Evolutionary conservation across 2,329 filamentous ascomycete genomes (phyloP).

Genomic region (Gnomoniopsis smithogilvyi): DNA sequence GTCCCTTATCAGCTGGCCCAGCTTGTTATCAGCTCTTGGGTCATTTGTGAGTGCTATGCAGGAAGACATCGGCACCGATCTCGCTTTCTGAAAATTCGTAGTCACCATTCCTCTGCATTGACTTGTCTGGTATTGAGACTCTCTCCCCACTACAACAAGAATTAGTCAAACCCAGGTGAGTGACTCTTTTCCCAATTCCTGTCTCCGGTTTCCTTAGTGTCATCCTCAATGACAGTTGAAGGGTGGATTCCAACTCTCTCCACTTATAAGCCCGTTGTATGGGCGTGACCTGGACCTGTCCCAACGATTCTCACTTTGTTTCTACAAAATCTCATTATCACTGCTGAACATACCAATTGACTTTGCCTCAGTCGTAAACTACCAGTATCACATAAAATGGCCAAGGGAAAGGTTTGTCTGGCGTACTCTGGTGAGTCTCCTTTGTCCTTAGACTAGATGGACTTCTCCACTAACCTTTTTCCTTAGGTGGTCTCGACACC

Average conservation of each 20-base stretch:
- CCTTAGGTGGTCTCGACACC: slow-evolving; percentile 19
- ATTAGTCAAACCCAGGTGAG: background rate
- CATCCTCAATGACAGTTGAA: background rate
- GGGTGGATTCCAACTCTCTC: background rate
- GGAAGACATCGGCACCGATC: slow-evolving; percentile 11
- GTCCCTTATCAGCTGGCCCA: background rate
- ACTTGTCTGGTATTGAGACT: background rate
- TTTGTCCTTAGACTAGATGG: background rate
- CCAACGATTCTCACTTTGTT: background rate
- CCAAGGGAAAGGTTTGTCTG: slow-evolving; percentile 19
- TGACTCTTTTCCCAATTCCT: background rate
- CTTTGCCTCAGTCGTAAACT: background rate
- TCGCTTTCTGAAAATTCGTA: slow-evolving; percentile 15
- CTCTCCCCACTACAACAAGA: background rate
- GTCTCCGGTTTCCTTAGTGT: background rate
- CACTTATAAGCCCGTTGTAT: background rate
- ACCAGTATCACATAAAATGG: slow-evolving; percentile 8
- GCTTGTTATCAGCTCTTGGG: slow-evolving; percentile 10
- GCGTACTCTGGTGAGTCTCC: slow-evolving; percentile 17
- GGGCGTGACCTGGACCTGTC: background rate
- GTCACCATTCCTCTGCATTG: background rate
- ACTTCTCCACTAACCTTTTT: background rate
- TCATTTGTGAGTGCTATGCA: slow-evolving; percentile 1
- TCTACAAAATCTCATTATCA: background rate
- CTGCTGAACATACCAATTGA: slow-evolving; percentile 11